These are phyloP conservation scores for Komagataella pastoris DNA, from an alignment of 805 yeast genomes.

Conservation along the genomic window DNA sequence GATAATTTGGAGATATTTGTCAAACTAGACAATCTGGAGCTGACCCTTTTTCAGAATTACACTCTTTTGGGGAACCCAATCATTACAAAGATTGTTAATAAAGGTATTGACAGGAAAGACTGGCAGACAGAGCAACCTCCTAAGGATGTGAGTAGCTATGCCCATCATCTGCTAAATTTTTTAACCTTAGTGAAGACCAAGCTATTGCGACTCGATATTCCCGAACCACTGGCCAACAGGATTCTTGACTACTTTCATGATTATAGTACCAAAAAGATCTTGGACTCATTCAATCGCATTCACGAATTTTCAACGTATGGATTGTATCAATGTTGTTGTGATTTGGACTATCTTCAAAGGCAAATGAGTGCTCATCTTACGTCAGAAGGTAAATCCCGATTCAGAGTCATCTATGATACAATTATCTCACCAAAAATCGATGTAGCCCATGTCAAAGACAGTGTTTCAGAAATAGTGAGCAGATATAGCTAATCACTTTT, in stretches of 20 bases:
- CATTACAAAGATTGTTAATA: conserved; percentile 23
- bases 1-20: conserved; percentile 29
- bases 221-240: background rate
- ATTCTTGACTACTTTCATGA: background rate
- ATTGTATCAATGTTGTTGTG: background rate
- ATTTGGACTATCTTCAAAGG: background rate
- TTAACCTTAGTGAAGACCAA: conserved; percentile 24
- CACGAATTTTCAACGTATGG: conserved; percentile 1
- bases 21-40: conserved; percentile 33
- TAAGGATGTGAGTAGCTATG: conserved; percentile 28
- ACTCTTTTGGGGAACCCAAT: conserved; percentile 31
- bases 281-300: background rate
- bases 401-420: background rate
- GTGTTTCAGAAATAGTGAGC: background rate
- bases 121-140: conserved; percentile 26
- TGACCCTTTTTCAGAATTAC: conserved; percentile 39
- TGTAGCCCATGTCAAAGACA: background rate
- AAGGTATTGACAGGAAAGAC: conserved; percentile 24
- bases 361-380: background rate
- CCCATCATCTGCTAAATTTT: conserved; percentile 34
- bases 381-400: background rate
- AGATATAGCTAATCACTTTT: background rate
- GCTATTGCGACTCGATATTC: background rate
- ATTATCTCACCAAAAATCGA: background rate
- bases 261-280: conserved; percentile 1